Evolutionary conservation across 192 early-diverging fungal genomes (phyloP), one percentile per base, ranked within the genome.

Genomic region (Fimicolochytrium jonesii): DNA sequence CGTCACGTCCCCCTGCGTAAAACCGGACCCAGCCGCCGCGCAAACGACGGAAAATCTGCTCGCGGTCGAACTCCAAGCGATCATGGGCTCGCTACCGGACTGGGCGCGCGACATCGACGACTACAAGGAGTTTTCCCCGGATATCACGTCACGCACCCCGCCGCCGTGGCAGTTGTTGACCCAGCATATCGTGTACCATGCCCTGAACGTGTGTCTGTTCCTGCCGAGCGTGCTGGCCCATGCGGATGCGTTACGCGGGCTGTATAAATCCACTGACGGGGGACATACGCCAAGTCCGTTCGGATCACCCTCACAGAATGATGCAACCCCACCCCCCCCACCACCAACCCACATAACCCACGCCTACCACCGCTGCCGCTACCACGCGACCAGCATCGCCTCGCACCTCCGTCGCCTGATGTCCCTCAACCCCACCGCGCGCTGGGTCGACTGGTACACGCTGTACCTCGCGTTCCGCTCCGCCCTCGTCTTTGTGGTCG

Each of bases 151-250:
- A 28, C 31, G 51, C 9, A 25, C 18, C 50, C 61, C 61, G 1
- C 61, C 61, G n/a, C 61, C 61, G 11, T 52, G 37, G 48, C 61
- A 64, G 44, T 37, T 64, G 13, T 31, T 64, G 3, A 50, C 39
- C 7, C 48, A 54, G 25, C 61, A 64, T 39, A 64, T 64, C 42
- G 61, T 64, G 5, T 23, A 43, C 36, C 61, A 64, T 23, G 49
- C 36, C 13, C 28, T 64, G 18, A 53, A 22, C 9, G 42, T 64
- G 0, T 59, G 57, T 30, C 45, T 59, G 17, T 47, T 32, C 57
- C 57, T 59, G 26, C 57, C 57, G 4, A 59, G 41, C 17, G 57
- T 59, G 26, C 26, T 59, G 11, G 57, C 28, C 31, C 41, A 37
- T 17, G 57, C 41, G n/a, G 57, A 59, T 33, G 2, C 33, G 7